These are phyloP conservation scores for Coemansia furcata DNA, from an alignment of 192 early-diverging fungal genomes.

Conservation along the genomic window DNA sequence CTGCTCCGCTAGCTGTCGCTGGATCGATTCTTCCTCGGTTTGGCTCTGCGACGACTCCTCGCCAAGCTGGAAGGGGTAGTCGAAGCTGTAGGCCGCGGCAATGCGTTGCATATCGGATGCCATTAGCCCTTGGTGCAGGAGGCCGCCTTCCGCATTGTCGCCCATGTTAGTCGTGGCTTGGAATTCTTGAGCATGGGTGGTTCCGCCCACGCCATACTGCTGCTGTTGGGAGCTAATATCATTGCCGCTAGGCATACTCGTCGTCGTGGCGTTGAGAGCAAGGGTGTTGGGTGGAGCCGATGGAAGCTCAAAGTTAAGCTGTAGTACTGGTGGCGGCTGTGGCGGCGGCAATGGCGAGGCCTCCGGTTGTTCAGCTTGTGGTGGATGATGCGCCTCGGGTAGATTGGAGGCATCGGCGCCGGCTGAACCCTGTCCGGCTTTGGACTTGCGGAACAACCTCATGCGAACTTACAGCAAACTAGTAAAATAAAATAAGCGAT, in stretches of 20 bases:
- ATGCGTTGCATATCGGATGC: not conserved
- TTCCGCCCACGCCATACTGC: not conserved
- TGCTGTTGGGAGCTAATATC: not conserved
- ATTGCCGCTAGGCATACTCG: not conserved
- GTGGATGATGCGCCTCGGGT: not conserved
- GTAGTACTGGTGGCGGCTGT: conserved; percentile 34
- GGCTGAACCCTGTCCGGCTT: conserved; percentile 10
- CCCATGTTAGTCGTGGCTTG: not conserved
- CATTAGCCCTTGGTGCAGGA: not conserved
- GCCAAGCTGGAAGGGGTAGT: conserved; percentile 10
- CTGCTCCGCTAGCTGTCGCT: conserved; percentile 18
- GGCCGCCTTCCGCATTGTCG: not conserved
- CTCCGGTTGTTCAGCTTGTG: not conserved
- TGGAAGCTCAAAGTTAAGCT: conserved; percentile 36
- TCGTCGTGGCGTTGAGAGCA: not conserved
- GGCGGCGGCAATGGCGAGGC: not conserved
- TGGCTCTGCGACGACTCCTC: conserved; percentile 7
- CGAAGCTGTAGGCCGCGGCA: conserved; percentile 12
- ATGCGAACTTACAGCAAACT: conserved; percentile 2
- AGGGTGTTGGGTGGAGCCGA: conserved; percentile 7
- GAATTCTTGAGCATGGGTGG: not conserved
- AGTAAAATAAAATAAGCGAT: not conserved
- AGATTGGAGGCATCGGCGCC: not conserved
- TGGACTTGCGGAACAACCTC: conserved; percentile 49
- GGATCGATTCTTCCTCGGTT: not conserved